Base-by-base conservation (phyloP, 768 basidiomycete genomes). In the Lactifluus volemus region DNA sequence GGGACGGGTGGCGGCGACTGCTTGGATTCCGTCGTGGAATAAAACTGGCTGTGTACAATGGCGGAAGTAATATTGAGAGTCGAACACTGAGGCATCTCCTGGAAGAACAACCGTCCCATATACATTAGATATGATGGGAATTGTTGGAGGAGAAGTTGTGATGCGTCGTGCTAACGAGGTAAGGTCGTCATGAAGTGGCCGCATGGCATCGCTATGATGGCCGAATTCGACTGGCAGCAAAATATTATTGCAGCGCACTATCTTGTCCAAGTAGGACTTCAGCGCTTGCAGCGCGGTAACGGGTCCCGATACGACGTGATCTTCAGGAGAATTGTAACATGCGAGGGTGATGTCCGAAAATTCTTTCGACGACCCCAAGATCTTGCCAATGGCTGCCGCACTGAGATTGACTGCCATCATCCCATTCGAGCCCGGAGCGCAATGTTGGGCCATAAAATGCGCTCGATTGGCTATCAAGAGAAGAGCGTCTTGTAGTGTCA, bases 121-220 rank as follows among this genome's bases (percentile, higher is more conserved):
- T 17, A 86, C 80, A 51, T 81, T 84, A 9, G 87, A 88, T n/a
- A 82, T 73, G 44, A 88, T 71, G 0, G 85, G 81, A 45, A 89
- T 76, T 0, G 70, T 74, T 0, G 87, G 84, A 1, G 83, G 63
- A 17, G 68, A 71, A 44, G 83, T 63, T 0, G 69, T 67, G 39
- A 82, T 66, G 6, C 66, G 69, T 10, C 65, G 67, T 11, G 78
- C 77, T 4, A 82, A 63, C 0, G 63, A 63, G 39, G 69, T 72
- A 34, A 89, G 76, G 49, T 79, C 79, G n/a, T 76, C 72, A 14
- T 83, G 62, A 11, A 87, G 65, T 0, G 84, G 80, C 6, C 70
- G 68, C 86, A 89, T 86, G 2, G 83, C 80, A n/a, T 73, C 59
- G 48, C 83, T 85, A 71, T 90, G 88, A 67, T 81, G 86, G 2